phyloP scores from a whole-genome alignment of 2,329 filamentous ascomycete species.

The Epichloe elymi region DNA sequence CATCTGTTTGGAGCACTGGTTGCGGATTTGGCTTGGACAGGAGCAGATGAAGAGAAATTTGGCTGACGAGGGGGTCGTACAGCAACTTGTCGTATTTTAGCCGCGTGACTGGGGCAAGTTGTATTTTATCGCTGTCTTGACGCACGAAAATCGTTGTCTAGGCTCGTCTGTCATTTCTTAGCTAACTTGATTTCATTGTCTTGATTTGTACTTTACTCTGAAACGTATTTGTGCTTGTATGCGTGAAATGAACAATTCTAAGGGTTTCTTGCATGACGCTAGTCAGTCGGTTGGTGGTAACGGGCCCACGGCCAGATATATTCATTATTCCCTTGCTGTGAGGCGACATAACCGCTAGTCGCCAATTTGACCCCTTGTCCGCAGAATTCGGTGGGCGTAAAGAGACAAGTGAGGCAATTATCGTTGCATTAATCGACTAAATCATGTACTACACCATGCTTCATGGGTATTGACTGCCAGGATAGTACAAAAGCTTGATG shows the following conservation, averaged over 20 bases:
- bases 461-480: not conserved
- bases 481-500: not conserved
- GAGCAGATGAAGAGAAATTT: constrained; percentile 20
- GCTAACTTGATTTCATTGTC: constrained; percentile 25
- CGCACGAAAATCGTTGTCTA: constrained; percentile 16
- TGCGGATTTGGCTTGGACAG: constrained; percentile 20
- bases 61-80: constrained; percentile 14
- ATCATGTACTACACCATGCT: not conserved
- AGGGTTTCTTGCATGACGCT: too few relatives aligned
- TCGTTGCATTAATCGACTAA: not conserved
- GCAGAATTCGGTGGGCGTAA: too few relatives aligned
- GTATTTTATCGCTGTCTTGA: constrained; percentile 19
- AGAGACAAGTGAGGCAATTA: too few relatives aligned
- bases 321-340: too few relatives aligned
- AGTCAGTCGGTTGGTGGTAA: too few relatives aligned
- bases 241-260: not conserved
- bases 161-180: constrained; percentile 24
- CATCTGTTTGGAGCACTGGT: constrained; percentile 19
- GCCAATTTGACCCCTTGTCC: too few relatives aligned
- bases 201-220: constrained; percentile 8
- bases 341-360: too few relatives aligned
- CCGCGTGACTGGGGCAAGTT: constrained; percentile 20
- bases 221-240: constrained; percentile 3
- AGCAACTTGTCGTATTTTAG: constrained; percentile 29
- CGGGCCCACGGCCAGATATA: too few relatives aligned